Percentiles rank a stretch among this genome's conserved stretches.
Evolutionary conservation across 2,329 filamentous ascomycete genomes (phyloP).

Genomic region (Cercospora sp.): DNA sequence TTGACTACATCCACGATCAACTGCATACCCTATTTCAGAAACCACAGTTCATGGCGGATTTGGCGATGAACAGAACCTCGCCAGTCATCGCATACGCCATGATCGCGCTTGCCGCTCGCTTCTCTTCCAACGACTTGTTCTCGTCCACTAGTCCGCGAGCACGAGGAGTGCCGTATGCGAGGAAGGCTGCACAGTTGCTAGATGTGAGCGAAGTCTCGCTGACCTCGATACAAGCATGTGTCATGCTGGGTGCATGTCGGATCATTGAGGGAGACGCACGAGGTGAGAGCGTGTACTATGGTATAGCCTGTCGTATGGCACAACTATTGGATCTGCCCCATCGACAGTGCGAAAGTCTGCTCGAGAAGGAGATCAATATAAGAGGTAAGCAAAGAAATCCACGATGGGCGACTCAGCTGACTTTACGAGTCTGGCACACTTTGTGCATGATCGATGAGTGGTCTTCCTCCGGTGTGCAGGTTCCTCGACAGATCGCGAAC

Average conservation of each 20-base stretch:
- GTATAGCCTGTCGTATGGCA: constrained; percentile 15
- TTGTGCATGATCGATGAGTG: constrained; percentile 15
- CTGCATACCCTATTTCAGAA: constrained; percentile 13
- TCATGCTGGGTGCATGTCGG: constrained; percentile 10
- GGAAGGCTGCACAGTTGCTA: constrained; percentile 7
- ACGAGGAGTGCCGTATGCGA: constrained; percentile 3
- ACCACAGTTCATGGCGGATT: constrained; percentile 6
- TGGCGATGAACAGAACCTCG: constrained; percentile 1
- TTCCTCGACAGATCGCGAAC: constrained; percentile 12
- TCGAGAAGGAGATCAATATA: constrained; percentile 11
- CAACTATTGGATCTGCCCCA: constrained; percentile 11
- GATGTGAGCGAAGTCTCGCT: constrained; percentile 11
- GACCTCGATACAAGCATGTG: constrained; percentile 13
- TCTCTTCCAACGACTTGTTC: constrained; percentile 10
- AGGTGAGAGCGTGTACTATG: constrained; percentile 12
- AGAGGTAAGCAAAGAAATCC: neutral
- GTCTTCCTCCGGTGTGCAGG: constrained; percentile 14
- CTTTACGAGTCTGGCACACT: constrained; percentile 9
- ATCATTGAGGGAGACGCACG: constrained; percentile 14
- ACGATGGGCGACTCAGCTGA: neutral
- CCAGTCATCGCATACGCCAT: constrained; percentile 9
- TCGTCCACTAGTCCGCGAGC: neutral
- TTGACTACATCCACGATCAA: constrained; percentile 14
- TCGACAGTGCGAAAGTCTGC: constrained; percentile 2
- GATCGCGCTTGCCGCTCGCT: constrained; percentile 10